Conservation (phyloP, 2,329 filamentous ascomycete genomes). For the Colletotrichum neosansevieriae region DNA sequence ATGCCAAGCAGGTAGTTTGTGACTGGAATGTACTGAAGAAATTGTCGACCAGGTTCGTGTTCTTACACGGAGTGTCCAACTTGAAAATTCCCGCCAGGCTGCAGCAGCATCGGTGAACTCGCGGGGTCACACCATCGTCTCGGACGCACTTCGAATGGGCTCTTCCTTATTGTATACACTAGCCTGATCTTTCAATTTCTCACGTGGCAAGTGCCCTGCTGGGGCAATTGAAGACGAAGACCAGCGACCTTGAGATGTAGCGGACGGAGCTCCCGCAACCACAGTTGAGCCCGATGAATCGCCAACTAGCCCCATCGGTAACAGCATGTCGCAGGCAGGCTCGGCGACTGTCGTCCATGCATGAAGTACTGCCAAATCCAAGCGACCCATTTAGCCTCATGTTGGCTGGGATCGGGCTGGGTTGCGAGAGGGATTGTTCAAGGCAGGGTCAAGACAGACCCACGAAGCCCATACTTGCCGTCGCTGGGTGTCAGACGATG, state of each 20-base stretch:
- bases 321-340: background rate
- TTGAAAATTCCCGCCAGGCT: background rate
- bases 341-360: slow-evolving; percentile 6
- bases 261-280: background rate
- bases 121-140: background rate
- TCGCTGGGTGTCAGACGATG: background rate
- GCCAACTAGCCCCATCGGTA: background rate
- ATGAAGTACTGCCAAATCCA: background rate
- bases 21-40: background rate
- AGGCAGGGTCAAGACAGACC: background rate
- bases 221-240: background rate
- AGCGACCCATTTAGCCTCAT: background rate
- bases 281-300: background rate
- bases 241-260: background rate
- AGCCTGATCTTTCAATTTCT: background rate
- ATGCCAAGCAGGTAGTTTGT: slow-evolving; percentile 8
- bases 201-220: background rate
- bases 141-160: background rate
- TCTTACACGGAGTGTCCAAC: too few relatives aligned
- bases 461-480: slow-evolving; percentile 1
- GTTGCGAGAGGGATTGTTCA: background rate
- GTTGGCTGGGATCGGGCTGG: background rate
- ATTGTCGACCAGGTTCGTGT: too few relatives aligned
- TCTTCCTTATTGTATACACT: background rate
- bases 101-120: background rate